Base-by-base conservation (phyloP, 208 protist species). In the Acanthamoeba lenticulata region DNA sequence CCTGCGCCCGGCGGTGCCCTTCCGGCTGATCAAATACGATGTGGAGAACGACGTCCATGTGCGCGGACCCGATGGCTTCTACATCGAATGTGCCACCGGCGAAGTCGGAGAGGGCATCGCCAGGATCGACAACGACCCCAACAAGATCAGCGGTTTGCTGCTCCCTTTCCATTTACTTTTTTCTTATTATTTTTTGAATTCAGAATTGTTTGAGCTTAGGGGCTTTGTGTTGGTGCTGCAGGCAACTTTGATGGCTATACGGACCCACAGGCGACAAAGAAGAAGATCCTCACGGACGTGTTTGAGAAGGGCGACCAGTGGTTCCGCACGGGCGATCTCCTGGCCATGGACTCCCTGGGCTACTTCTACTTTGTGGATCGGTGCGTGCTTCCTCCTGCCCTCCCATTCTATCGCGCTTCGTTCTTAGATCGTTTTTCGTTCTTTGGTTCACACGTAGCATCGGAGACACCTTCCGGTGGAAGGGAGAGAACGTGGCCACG, bases 391-490 rank as follows among this genome's bases (percentile, higher is more conserved):
- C 6, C 69, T 44, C 69, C 29, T 42, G 9, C 69, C 38, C 29
- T 45, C 21, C 40, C 15, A 21, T n/a, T 4, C 38, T 17, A 0
- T 77, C 67, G 29, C 29, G 36, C 11, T 13, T 77, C 32, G 67
- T 45, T 1, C 5, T 7, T 45, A 36, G 9, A 2, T 42, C 6
- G 69, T 79, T 45, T 24, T 34, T 6, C 55, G 3, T 32, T 62
- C 21, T 21, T 1, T 21, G 4, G 27, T 60, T 24, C 52, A 24
- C 19, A 2, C 15, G 9, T 67, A 86, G 95, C 0, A 93, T 94
- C 15, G 96, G 96, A 29, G 96, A 97, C 67, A 97, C 96, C 24
- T 97, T 96, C 88, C 94, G 96, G 11, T 97, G 95, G 94, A 95
- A 96, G 88, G 95, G 96, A 52, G 96, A 97, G 94, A 97, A 97